A percentile compares a stretch with the other conserved stretches of the same genome.
Conservation (phyloP, 2,329 filamentous ascomycete species). For the Pseudocercospora cruenta region DNA sequence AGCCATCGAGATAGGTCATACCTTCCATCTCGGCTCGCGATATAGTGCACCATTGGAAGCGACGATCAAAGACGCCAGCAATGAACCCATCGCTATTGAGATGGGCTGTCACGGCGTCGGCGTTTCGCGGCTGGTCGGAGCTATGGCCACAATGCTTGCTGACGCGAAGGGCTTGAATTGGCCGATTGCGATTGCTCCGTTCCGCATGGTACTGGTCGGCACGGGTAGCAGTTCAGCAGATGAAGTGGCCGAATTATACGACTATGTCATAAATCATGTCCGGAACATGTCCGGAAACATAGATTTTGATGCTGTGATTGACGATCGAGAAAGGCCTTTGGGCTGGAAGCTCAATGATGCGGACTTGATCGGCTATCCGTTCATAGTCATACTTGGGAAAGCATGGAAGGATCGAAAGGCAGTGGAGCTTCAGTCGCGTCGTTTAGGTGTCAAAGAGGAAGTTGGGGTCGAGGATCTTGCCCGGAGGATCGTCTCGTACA, state of each 20-base stretch:
- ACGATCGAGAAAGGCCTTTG: conserved; percentile 69
- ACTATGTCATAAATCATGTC: conserved; percentile 51
- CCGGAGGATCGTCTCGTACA: conserved; percentile 20
- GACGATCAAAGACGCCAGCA: conserved; percentile 51
- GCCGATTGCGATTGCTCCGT: conserved; percentile 86
- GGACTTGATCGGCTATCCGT: conserved; percentile 83
- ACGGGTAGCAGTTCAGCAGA: conserved; percentile 18
- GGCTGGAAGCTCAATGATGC: conserved; percentile 90
- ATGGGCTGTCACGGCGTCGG: conserved; percentile 99
- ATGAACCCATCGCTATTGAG: conserved; percentile 63
- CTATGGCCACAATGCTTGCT: conserved; percentile 75
- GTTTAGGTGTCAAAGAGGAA: conserved; percentile 62
- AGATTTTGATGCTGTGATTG: conserved; percentile 66
- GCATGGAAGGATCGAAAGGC: conserved; percentile 60
- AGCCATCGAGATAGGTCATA: conserved; percentile 90
- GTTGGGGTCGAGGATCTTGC: conserved; percentile 18
- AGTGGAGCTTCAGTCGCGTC: conserved; percentile 81
- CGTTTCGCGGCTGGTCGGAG: conserved; percentile 85
- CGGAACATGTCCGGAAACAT: conserved; percentile 3
- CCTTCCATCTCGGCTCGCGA: conserved; percentile 87
- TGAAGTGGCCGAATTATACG: conserved; percentile 58
- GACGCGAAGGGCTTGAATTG: conserved; percentile 80
- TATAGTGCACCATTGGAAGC: conserved; percentile 79
- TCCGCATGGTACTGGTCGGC: conserved; percentile 70
- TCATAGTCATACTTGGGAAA: conserved; percentile 78